Evolutionary conservation across 2,329 filamentous ascomycete genomes (phyloP).

Genomic region (Xylariales sp.): DNA sequence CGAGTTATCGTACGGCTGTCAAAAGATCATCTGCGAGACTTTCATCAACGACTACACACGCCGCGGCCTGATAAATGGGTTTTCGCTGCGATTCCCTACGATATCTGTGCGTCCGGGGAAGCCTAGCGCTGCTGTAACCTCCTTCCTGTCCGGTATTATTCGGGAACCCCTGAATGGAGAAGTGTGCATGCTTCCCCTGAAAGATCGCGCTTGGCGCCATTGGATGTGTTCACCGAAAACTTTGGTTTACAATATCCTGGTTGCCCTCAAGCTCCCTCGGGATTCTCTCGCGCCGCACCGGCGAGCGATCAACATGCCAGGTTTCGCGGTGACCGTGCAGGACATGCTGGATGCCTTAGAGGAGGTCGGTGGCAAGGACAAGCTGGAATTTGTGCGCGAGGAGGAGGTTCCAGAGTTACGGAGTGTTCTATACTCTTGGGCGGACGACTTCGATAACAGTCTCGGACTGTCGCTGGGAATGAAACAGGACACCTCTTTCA

Average conservation of each 20-base stretch:
- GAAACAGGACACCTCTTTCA: conserved; percentile 21
- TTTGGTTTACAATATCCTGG: conserved; percentile 10
- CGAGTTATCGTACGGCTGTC: conserved; percentile 19
- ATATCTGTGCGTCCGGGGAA: conserved; percentile 20
- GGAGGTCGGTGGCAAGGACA: conserved; percentile 9
- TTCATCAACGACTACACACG: conserved; percentile 23
- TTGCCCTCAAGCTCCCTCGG: conserved; percentile 16
- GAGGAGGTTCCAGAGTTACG: conserved; percentile 13
- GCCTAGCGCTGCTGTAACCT: conserved; percentile 17
- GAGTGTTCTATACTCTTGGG: conserved; percentile 16
- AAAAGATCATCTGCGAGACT: conserved; percentile 22
- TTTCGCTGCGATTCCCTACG: conserved; percentile 17
- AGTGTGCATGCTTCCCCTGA: conserved; percentile 14
- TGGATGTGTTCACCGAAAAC: conserved; percentile 22
- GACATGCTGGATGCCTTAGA: conserved; percentile 19
- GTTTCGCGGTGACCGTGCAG: conserved; percentile 19
- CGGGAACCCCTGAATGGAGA: conserved; percentile 18
- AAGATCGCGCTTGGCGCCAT: conserved; percentile 21
- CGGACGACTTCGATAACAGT: conserved; percentile 17
- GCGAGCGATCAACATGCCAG: conserved; percentile 22
- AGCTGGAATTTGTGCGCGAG: conserved; percentile 10
- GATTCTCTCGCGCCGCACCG: conserved; percentile 17
- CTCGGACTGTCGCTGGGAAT: conserved; percentile 16
- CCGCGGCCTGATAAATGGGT: conserved; percentile 15
- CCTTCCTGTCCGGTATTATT: conserved; percentile 21